Evolutionary conservation across 2,329 filamentous ascomycete species (phyloP).

Genomic region (Thermothelomyces thermophilus): DNA sequence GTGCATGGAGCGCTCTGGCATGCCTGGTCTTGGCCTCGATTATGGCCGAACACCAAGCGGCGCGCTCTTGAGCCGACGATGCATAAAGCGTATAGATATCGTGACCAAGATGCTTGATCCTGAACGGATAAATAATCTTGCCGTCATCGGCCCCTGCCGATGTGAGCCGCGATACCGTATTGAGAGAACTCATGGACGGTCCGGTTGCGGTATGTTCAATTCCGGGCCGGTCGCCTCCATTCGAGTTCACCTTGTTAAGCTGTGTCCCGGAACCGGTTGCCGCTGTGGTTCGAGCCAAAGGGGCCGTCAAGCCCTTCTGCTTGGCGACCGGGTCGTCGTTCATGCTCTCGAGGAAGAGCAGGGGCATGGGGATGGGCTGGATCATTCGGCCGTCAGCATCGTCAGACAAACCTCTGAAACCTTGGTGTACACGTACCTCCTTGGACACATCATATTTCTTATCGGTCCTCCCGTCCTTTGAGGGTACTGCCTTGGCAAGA

Average conservation of each 20-base stretch:
- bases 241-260: slow-evolving; percentile 49
- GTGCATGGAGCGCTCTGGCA: slow-evolving; percentile 77
- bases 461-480: slow-evolving; percentile 62
- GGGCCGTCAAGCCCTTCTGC: slow-evolving; percentile 64
- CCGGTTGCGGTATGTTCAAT: slow-evolving; percentile 63
- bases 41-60: slow-evolving; percentile 90
- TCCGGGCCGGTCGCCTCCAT: slow-evolving; percentile 47
- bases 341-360: slow-evolving; percentile 84
- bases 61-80: slow-evolving; percentile 62
- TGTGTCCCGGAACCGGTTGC: slow-evolving; percentile 50
- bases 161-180: slow-evolving; percentile 34
- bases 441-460: slow-evolving; percentile 94
- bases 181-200: slow-evolving; percentile 52
- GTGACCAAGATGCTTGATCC: slow-evolving; percentile 89
- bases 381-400: slow-evolving; percentile 23
- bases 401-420: not conserved
- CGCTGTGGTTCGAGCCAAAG: slow-evolving; percentile 53
- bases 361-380: slow-evolving; percentile 88
- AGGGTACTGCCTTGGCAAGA: slow-evolving; percentile 69
- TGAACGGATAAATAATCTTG: slow-evolving; percentile 87
- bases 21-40: slow-evolving; percentile 92
- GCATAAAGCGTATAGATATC: slow-evolving; percentile 91
- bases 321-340: slow-evolving; percentile 89
- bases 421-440: slow-evolving; percentile 44
- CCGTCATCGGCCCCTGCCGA: slow-evolving; percentile 56